Evolutionary conservation across 164 flowering plant genomes (phyloP), one percentile per base, ranked within the genome.

Genomic region (Santalum album): DNA sequence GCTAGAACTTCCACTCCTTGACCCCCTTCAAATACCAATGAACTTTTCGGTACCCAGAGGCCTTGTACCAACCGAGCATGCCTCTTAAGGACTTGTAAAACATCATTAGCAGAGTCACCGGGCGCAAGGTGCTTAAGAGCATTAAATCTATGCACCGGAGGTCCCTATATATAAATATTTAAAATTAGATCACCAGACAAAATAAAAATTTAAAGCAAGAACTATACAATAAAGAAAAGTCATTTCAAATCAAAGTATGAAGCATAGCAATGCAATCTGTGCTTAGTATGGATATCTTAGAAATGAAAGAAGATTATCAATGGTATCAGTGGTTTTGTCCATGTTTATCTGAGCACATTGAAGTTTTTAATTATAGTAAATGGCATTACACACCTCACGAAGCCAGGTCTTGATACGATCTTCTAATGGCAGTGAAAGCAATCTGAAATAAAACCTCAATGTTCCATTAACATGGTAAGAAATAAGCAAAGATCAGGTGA

Each of bases 61-160:
- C 97, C 97, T 62, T 82, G 96, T 26, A 90, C 78, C 57, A 90
- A 57, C 27, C 18, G 35, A 58, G 89, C 87, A 72, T 57, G 57
- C 20, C 59, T 36, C 65, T 66, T 69, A 65, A 87, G 74, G 26
- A 72, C 72, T 24, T 43, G 55, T 17, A 90, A 55, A 58, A 85
- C 27, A 26, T 72, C 82, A 55, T 85, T 83, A 52, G 36, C 54
- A 5, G 86, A 53, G 26, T 63, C 61, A 56, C 72, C 83, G 18
- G 82, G 89, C 63, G 96, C 91, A 65, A 73, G 70, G 67, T 85
- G 69, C 67, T 64, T 76, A 22, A 90, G 72, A 57, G 69, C 69
- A 57, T 56, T 59, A 54, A 78, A 87, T n/a, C 80, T 71, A 38
- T 78, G 69, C 48, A 76, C 54, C 24, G 66, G 75, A 58, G 78